Evolutionary conservation across 306 rosid species (phyloP), one percentile per base, ranked within the genome.

Genomic region (Senna siamea): DNA sequence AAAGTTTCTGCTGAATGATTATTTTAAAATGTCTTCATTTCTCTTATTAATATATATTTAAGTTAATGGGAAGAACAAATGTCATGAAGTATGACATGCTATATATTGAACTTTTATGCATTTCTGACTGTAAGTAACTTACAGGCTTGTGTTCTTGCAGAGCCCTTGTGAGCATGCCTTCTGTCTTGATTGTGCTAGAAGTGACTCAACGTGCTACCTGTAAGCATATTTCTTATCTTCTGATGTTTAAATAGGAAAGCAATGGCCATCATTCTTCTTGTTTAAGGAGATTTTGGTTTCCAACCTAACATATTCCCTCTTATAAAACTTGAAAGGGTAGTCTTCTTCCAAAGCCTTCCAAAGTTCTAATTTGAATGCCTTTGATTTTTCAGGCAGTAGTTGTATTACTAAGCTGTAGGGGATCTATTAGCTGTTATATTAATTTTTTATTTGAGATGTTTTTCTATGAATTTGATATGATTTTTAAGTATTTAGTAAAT

Each of bases 131-230:
- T 60, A 30, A 67, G 32, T 60, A 30, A 67, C 62, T 83, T 44
- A 82, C 44, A 14, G 13, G 72, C 34, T 80, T 75, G 28, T 72
- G 65, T 48, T 77, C 73, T 87, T 90, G 93, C 93, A 95, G 99
- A 89, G 90, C 80, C 98, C 99, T 69, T 95, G 99, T 72, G 99
- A 95, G 73, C 99, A 95, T 79, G 96, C 93, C 59, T 95, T 88
- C 84, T 95, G 99, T 72, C 86, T 95, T 41, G 98, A 95, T 72
- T 95, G 99, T 90, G 93, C 98, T 62, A 80, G 99, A 83, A 95
- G 98, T 81, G 98, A 92, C 82, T 89, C 96, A 55, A 44, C 86
- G 65, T 95, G 99, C 89, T 95, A 89, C 78, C 93, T 92, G 99
- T 95, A 85, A 90, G 98, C 19, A 81, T 72, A 75, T 82, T 61